These are phyloP conservation scores for Zygoascus meyerae DNA, from an alignment of 1,139 yeast genomes.

Conservation along the genomic window DNA sequence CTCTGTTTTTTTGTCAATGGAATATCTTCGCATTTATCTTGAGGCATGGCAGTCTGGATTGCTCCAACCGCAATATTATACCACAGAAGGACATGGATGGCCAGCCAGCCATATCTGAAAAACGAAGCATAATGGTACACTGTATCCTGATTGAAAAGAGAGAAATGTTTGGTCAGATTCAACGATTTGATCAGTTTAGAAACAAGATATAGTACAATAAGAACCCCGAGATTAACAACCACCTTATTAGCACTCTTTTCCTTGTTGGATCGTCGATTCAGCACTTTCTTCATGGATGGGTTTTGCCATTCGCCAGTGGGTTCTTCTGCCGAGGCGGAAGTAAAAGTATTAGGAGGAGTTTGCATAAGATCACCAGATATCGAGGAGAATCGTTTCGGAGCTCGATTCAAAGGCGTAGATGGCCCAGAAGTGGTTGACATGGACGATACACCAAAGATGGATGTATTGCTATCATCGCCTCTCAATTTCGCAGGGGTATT, in stretches of 20 bases:
- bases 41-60: slow-evolving; percentile 34
- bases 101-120: slow-evolving; percentile 5
- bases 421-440: background rate
- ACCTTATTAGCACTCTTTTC: slow-evolving; percentile 36
- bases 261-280: slow-evolving; percentile 28
- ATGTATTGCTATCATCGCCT: background rate
- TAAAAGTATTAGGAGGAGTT: slow-evolving; percentile 17
- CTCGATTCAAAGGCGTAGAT: background rate
- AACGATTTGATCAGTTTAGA: slow-evolving; percentile 25
- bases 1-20: slow-evolving; percentile 40
- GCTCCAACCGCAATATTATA: slow-evolving; percentile 37
- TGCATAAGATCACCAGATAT: slow-evolving; percentile 4
- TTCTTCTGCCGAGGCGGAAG: slow-evolving; percentile 15
- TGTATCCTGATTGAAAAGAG: slow-evolving; percentile 5
- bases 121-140: background rate
- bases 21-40: slow-evolving; percentile 38
- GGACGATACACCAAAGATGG: slow-evolving; percentile 5
- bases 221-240: slow-evolving; percentile 31
- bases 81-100: slow-evolving; percentile 32
- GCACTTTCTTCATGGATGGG: slow-evolving; percentile 21
- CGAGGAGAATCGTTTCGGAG: slow-evolving; percentile 2
- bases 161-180: slow-evolving; percentile 15
- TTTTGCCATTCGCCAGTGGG: slow-evolving; percentile 28
- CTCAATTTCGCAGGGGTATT: no score
- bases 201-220: slow-evolving; percentile 29